Conservation (phyloP, 164 flowering plant genomes). For the Sextonia rubra region DNA sequence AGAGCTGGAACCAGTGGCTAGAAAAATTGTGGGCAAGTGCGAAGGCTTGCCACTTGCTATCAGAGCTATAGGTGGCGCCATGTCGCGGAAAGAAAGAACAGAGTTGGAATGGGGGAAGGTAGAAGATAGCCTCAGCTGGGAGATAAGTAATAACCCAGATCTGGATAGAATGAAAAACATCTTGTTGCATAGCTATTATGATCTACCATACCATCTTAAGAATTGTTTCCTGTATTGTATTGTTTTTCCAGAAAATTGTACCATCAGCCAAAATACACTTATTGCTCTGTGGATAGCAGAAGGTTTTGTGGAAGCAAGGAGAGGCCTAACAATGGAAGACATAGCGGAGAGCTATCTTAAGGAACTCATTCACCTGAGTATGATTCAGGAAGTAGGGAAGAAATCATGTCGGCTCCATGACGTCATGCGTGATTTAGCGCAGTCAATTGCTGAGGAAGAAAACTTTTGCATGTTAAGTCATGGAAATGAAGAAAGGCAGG, state of each 20-base stretch:
- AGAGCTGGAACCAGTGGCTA: background rate
- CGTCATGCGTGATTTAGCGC: slow-evolving; percentile 15
- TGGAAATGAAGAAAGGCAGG: background rate
- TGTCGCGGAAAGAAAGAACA: background rate
- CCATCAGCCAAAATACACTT: slow-evolving; percentile 11
- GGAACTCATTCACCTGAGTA: slow-evolving; percentile 5
- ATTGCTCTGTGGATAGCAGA: slow-evolving; percentile 23
- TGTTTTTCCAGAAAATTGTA: slow-evolving; percentile 15
- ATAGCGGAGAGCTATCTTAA: slow-evolving; percentile 9
- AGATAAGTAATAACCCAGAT: background rate
- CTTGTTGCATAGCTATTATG: slow-evolving; percentile 9
- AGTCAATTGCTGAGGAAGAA: slow-evolving; percentile 3
- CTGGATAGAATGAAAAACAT: slow-evolving; percentile 1
- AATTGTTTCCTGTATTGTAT: slow-evolving; percentile 21
- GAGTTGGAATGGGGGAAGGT: slow-evolving; percentile 8
- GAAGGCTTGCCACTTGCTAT: slow-evolving; percentile 24
- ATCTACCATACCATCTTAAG: slow-evolving; percentile 18
- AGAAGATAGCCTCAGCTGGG: slow-evolving; percentile 12
- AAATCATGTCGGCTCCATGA: slow-evolving; percentile 14
- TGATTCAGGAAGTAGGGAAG: slow-evolving; percentile 10
- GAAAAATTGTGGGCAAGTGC: slow-evolving; percentile 15
- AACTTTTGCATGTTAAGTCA: background rate
- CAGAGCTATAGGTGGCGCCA: slow-evolving; percentile 13
- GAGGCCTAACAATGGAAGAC: slow-evolving; percentile 1
- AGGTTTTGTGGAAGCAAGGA: slow-evolving; percentile 12